Evolutionary conservation across 139 green algal species (phyloP), one percentile per base, ranked within the genome.

Genomic region (Chlamydomonas urium): DNA sequence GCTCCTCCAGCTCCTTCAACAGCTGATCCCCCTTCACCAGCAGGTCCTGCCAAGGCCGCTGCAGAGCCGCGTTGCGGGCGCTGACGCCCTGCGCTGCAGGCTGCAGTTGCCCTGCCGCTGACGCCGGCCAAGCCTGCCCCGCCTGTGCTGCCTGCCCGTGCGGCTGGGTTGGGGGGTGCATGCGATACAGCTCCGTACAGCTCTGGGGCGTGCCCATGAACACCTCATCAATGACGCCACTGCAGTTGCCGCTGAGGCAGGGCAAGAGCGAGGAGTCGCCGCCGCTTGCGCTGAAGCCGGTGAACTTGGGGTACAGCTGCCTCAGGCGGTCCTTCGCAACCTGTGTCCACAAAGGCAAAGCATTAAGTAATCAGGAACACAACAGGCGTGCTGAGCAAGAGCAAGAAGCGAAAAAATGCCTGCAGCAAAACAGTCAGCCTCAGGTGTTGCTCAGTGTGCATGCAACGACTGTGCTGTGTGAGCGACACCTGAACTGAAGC

Each of bases 231-330:
- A 67, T 67, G 14, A 45, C 23, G 17, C 60, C 60, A 45, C 26
- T 17, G 14, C 32, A 42, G 4, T 42, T 31, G 14, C 60, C 29
- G 17, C 32, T 45, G 60, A 67, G 33, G 60, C 60, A 67, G 17
- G 60, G 60, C 32, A 67, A 26, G 19, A 67, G n/a, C 21, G 60
- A 67, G 17, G 60, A 67, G 21, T 67, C 60, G 10, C 60, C 60
- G n/a, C 60, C 19, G 14, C 4, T 33, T n/a, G 33, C 60, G 23
- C 32, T 47, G 60, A 67, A 67, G 10, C 60, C 60, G 23, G 60
- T 67, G 60, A 67, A 67, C 60, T 67, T 67, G 14, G 60, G 60
- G 60, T 67, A 26, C 60, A 67, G 33, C 60, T 67, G 60, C 33
- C 42, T 67, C 33, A 67, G 29, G 21, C 60, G 60, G 21, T 67